Evolutionary conservation across 2,329 filamentous ascomycete genomes (phyloP), one percentile per base, ranked within the genome.

Genomic region (Mollisiaceae sp.): DNA sequence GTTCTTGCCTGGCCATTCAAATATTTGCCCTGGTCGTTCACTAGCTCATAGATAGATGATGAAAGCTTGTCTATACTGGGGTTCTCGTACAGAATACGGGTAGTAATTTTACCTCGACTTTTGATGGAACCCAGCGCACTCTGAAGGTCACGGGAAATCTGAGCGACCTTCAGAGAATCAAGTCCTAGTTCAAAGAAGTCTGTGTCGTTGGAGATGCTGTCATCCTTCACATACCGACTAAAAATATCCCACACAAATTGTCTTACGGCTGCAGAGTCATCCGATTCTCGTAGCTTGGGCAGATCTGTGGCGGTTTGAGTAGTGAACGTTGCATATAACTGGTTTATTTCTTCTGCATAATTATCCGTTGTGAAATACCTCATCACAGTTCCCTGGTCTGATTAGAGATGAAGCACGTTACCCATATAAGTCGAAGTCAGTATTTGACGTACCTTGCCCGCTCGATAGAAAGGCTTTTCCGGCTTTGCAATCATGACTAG

Each of bases 381-480:
- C 52, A 55, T 36, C 4, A 55, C 35, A 38, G 52, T 55, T 14
- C 52, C 52, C 47, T 54, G 47, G 9, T 5, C 5, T 54, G 11
- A 9, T 24, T 9, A 24, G 20, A 24, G 20, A 12, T 54, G 6
- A 32, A 3, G 27, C 27, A 3, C 27, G 27, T 32, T 6, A 6
- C 27, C 27, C 27, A 32, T 6, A 32, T 27, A 20, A 24, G n/a
- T 5, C 20, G 9, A 54, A 3, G 8, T 24, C 8, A 24, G 20
- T 8, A 54, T 27, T 27, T 54, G 11, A 54, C 47, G 8, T 54
- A 54, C 79, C 63, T 81, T 81, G 0, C 71, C 71, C 6, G 78
- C 73, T 50, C 77, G 72, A 0, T 73, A 65, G 60, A 80, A 74
- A 0, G 78, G 78, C 68, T 77, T 78, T 0, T 71, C 72, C 0